Percentiles rank a stretch among this genome's conserved stretches.
These are phyloP conservation scores for Bonia amplexicaulis DNA, from an alignment of 176 grass and related monocot species.

Conservation along the genomic window DNA sequence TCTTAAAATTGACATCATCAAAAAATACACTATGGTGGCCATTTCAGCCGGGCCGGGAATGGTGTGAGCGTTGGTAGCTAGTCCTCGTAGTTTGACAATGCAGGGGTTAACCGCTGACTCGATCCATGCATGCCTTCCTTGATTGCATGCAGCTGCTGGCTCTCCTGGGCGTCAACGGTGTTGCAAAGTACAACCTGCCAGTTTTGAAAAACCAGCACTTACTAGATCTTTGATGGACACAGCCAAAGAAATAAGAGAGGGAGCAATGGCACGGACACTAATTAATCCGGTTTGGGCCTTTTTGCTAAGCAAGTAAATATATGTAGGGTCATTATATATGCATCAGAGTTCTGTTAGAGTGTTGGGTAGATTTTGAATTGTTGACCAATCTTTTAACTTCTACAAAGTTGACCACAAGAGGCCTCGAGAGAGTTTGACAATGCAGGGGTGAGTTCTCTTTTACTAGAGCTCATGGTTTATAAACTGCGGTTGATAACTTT, in stretches of 20 bases:
- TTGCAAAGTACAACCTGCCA: background rate
- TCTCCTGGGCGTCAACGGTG: background rate
- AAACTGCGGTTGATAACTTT: no score
- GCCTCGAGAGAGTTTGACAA: background rate
- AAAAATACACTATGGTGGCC: no score
- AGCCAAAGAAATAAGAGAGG: background rate
- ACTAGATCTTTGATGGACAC: background rate
- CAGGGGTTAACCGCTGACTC: background rate
- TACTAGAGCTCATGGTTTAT: no score
- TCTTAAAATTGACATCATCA: no score
- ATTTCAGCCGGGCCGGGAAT: background rate
- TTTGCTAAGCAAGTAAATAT: background rate
- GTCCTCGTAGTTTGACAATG: background rate
- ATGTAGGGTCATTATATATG: background rate
- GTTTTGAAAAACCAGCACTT: background rate
- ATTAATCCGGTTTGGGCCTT: background rate
- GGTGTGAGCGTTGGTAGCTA: background rate
- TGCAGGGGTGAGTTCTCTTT: no score
- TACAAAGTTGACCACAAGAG: background rate
- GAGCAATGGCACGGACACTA: background rate
- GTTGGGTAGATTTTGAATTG: no score
- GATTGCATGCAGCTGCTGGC: background rate
- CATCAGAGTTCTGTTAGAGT: no score
- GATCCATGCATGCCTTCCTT: background rate
- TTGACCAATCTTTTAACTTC: background rate